Evolutionary conservation across 2,329 filamentous ascomycete species (phyloP), one percentile per base, ranked within the genome.

Genomic region (Talaromyces islandicus): DNA sequence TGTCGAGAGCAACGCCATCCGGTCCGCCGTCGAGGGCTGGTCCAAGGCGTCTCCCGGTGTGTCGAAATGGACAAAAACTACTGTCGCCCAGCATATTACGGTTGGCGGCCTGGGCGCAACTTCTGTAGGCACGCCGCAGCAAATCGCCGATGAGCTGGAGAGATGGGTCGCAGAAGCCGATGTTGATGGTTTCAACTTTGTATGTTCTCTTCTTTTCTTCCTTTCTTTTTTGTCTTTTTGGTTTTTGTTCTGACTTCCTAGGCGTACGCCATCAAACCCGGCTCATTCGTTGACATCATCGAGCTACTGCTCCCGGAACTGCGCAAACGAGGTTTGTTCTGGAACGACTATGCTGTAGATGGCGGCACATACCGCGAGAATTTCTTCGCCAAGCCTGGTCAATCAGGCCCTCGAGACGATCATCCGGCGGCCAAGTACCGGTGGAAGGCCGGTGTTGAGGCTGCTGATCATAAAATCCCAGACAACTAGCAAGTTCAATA

Each of bases 121-220:
- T 0, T 71, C 86, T 2, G 84, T 90, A 0, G 88, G 88, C 0
- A 89, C 85, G 0, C 77, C 88, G 0, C 71, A 79, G 17, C 82
- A 85, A 64, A 86, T 90, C 1, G 88, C 86, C 0, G 87, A 91
- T 68, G 80, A 82, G 50, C 78, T 91, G 59, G 85, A 91, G 72
- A 73, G 77, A 0, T 91, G 88, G 88, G 77, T 90, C 0, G 68
- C 77, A 6, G 87, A 89, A 69, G 87, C 85, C 0, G 88, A 89
- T 64, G 82, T 91, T 0, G 88, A 91, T 68, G 88, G 88, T 0
- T 91, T 91, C 73, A 91, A 91, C 68, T 81, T 91, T 70, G 86
- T 86, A 69, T 75, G 83, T 72, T 46, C n/a, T n/a, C n/a, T n/a
- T n/a, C n/a, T n/a, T 6, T 32, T 58, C 2, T 11, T 5, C n/a